Base-by-base conservation (phyloP, 1,284 basidiomycete genomes). In the Tilletia walkeri region DNA sequence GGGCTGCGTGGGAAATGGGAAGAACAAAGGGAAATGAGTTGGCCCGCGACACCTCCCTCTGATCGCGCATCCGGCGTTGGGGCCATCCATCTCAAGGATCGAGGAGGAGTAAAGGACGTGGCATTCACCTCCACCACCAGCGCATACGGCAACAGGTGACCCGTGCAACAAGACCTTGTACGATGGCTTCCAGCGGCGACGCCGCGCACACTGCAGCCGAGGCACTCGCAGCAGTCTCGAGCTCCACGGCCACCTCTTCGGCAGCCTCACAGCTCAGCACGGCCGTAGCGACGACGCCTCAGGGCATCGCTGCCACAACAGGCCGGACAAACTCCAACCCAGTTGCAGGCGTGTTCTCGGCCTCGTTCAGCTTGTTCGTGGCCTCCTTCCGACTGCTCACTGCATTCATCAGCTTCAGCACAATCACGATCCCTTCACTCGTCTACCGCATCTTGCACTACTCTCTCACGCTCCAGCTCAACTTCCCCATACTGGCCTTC, bases 381-480 rank as follows among this genome's bases (percentile, higher is more conserved):
- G 80, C 81, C 41, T 75, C 76, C 24, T 71, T 82, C 70, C 78
- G 76, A 56, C 76, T 82, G 67, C 66, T 74, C 4, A 73, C 75
- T 16, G 74, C 75, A 49, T 45, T 78, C 38, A 76, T 80, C 39
- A 73, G 74, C 18, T 81, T 82, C 70, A 68, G 61, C 38, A 78
- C 80, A 50, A 76, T 82, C 65, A 82, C 80, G 3, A 66, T 82
- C n/a, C 81, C 81, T 4, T 76, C 75, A 24, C 53, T 73, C 41
- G 70, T 82, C 66, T 82, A 82, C 74, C 68, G 72, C 53, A 67
- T 82, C 48, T 67, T 83, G 4, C 80, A 81, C 66, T 82, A 81
- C 72, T 80, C 77, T 67, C 74, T 83, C 48, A 83, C 81, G 1
- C 75, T 83, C 3, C 80, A 80, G 72, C 78, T 83, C 73, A 80